Evolutionary conservation across 371 early-diverging fungal genomes (phyloP).

Genomic region (Saksenaea vasiformis): DNA sequence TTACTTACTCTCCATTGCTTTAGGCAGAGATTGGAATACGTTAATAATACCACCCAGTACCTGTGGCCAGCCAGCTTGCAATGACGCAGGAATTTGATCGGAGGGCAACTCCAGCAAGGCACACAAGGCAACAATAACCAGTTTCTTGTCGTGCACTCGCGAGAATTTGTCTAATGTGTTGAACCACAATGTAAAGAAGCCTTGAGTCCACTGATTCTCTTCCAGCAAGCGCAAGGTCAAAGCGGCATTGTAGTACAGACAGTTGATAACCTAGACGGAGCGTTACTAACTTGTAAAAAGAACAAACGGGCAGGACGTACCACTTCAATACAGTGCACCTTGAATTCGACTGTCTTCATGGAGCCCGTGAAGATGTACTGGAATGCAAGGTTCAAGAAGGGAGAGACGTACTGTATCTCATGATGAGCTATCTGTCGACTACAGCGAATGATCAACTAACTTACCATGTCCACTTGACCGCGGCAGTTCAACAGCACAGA

Average conservation of each 20-base stretch:
- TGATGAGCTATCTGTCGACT: background rate
- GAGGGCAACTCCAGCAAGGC: constrained; percentile 70
- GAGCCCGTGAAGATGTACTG: constrained; percentile 62
- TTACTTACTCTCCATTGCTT: constrained; percentile 81
- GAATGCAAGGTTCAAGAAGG: constrained; percentile 68
- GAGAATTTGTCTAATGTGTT: constrained; percentile 66
- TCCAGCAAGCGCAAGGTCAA: constrained; percentile 77
- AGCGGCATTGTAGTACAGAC: constrained; percentile 81
- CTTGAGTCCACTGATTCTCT: constrained; percentile 70
- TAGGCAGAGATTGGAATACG: constrained; percentile 75
- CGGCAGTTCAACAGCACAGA: constrained; percentile 77
- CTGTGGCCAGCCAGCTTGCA: constrained; percentile 74
- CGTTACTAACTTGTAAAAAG: background rate
- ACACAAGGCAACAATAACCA: constrained; percentile 79
- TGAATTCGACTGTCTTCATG: constrained; percentile 58
- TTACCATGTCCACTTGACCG: constrained; percentile 70
- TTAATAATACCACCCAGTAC: constrained; percentile 68
- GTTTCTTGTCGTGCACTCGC: constrained; percentile 92
- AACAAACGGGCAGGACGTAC: constrained; percentile 20
- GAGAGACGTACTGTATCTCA: constrained; percentile 39
- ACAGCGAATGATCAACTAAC: background rate
- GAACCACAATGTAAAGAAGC: constrained; percentile 85
- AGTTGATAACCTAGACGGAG: constrained; percentile 68
- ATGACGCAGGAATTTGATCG: constrained; percentile 67
- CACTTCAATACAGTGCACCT: constrained; percentile 63